Base-by-base conservation (phyloP, 495 filamentous ascomycete species). In the Aspergillus baeticus region DNA sequence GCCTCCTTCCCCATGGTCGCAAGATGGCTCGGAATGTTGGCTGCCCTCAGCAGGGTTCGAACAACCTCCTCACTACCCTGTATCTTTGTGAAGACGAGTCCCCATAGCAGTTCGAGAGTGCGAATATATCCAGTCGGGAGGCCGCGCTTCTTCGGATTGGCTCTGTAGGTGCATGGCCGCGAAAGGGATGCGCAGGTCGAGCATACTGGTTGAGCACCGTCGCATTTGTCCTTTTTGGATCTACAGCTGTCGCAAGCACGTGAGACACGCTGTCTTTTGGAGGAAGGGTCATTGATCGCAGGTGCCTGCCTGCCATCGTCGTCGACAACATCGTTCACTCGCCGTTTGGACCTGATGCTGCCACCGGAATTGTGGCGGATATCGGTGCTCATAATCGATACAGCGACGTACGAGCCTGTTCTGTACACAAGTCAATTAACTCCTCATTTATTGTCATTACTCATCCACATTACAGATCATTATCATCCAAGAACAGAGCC, bases 161-260 rank as follows among this genome's bases (percentile, higher is more conserved):
- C 75, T 37, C 84, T 79, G 69, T 89, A 91, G 17, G 86, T 82
- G 63, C 87, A 91, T 4, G 75, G 67, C 11, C 85, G 73, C 14
- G 73, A 78, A 43, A 85, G 78, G 6, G 81, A 77, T 18, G 76
- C 73, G 69, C 87, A 91, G 3, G 84, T 86, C 22, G 77, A 81
- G 60, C 86, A 89, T 7, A 76, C 64, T 8, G 86, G 85, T 49
- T 83, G 83, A 11, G 69, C 69, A 0, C 86, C 86, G 55, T 89
- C 86, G 60, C 86, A 89, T 59, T 84, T 87, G 66, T 87, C 84
- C 41, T 86, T 81, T 43, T 80, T 81, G 8, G 79, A 78, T 22
- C 85, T 80, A 60, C 85, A 88, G 51, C 84, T 85, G 55, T 87
- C 84, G 69, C 85, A 88, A 14, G 85, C 85, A 41, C 83, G 74